phyloP scores from a whole-genome alignment of 2,329 filamentous ascomycete species.

The Cladosporium sp. region DNA sequence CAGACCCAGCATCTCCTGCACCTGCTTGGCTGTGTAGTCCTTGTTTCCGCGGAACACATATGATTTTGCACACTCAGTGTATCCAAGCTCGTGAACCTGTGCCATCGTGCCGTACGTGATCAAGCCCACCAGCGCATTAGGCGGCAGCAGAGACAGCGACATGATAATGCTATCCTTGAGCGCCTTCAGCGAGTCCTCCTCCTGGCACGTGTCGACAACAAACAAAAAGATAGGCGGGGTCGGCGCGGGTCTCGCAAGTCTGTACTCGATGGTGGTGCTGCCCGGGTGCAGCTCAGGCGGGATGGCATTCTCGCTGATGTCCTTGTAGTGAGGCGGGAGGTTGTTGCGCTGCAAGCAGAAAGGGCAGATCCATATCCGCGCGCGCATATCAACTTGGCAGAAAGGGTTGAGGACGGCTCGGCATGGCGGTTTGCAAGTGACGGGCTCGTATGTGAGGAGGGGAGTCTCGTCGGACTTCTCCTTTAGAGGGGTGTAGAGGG shows the following conservation, averaged over 20 bases:
- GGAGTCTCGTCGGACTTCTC: constrained; percentile 79
- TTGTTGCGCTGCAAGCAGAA: constrained; percentile 81
- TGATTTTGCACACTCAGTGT: constrained; percentile 95
- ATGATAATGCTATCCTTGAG: constrained; percentile 82
- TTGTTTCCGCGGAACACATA: constrained; percentile 98
- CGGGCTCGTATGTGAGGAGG: constrained; percentile 88
- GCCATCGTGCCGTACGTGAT: constrained; percentile 93
- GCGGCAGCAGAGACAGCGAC: constrained; percentile 74
- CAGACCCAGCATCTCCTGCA: constrained; percentile 98
- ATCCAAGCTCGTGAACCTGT: constrained; percentile 96
- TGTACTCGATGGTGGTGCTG: constrained; percentile 87
- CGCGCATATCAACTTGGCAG: constrained; percentile 81
- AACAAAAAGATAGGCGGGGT: constrained; percentile 81
- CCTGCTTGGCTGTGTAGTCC: constrained; percentile 95
- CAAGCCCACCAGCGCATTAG: constrained; percentile 73
- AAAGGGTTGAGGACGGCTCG: constrained; percentile 94
- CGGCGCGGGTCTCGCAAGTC: constrained; percentile 73
- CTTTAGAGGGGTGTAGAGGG: constrained; percentile 90
- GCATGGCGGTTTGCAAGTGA: constrained; percentile 94
- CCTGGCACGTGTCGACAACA: constrained; percentile 82
- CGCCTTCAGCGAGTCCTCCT: constrained; percentile 76
- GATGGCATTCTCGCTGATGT: constrained; percentile 76
- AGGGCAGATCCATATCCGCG: constrained; percentile 80
- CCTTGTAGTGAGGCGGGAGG: constrained; percentile 80
- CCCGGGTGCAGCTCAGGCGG: constrained; percentile 74